Percentiles rank a stretch among this genome's conserved stretches.
These are phyloP conservation scores for Zymoseptoria tritici DNA, from an alignment of 2,329 filamentous ascomycete species.

Conservation along the genomic window DNA sequence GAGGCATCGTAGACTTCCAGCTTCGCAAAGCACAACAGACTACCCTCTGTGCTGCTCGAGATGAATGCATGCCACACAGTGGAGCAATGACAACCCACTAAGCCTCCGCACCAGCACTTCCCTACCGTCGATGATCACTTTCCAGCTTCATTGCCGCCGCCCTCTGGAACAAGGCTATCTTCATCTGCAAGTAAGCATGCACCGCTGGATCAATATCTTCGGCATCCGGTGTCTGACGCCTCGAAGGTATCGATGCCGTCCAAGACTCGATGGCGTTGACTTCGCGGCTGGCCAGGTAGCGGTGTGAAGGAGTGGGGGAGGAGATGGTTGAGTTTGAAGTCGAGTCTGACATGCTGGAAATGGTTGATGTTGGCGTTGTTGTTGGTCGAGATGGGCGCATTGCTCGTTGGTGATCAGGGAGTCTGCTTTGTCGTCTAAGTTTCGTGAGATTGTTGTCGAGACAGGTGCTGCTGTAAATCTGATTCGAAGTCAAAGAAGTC, in stretches of 20 bases:
- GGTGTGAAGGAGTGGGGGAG: constrained; percentile 6
- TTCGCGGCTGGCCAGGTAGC: constrained; percentile 18
- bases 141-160: neutral
- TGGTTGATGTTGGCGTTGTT: neutral
- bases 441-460: neutral
- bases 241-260: constrained; percentile 19
- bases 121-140: neutral
- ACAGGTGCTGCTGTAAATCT: neutral
- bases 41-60: too few species aligned
- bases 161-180: constrained; percentile 29
- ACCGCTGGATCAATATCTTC: constrained; percentile 20
- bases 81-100: neutral
- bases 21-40: too few species aligned
- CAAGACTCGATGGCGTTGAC: constrained; percentile 23
- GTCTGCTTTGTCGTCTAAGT: neutral
- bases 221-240: constrained; percentile 4
- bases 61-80: neutral
- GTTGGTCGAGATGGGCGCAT: neutral
- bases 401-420: neutral
- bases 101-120: neutral
- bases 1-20: neutral
- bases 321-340: constrained; percentile 2
- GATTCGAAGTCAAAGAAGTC: neutral
- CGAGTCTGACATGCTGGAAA: neutral
- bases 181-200: constrained; percentile 30